These are phyloP conservation scores for Leishmania arabica DNA, from an alignment of 208 protist genomes.

Conservation along the genomic window DNA sequence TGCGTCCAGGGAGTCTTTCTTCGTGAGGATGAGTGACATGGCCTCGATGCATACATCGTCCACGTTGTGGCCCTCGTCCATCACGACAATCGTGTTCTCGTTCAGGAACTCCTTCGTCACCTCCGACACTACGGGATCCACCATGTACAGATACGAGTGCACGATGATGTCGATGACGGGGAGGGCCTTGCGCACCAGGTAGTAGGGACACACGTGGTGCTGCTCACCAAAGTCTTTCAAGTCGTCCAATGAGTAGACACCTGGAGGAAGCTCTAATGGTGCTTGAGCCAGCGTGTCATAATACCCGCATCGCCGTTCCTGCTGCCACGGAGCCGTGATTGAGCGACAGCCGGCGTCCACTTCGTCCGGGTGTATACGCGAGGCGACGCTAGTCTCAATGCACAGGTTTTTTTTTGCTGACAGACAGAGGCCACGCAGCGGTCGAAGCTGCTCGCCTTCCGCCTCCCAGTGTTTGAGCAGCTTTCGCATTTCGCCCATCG, in stretches of 20 bases:
- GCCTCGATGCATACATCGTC: constrained; percentile 99
- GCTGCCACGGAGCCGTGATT: constrained; percentile 95
- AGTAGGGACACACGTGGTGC: constrained; percentile 96
- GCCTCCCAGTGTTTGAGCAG: constrained; percentile 79
- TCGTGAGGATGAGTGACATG: constrained; percentile 96
- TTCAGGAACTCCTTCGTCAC: constrained; percentile 92
- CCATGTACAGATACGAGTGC: constrained; percentile 99
- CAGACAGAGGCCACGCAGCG: constrained; percentile 82
- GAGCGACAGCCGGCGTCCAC: constrained; percentile 95
- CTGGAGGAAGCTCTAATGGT: constrained; percentile 81
- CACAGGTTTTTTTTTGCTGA: constrained; percentile 97
- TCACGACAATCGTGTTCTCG: constrained; percentile 98
- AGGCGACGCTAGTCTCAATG: constrained; percentile 90
- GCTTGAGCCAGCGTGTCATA: constrained; percentile 78
- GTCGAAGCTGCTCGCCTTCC: constrained; percentile 51
- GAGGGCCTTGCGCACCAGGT: constrained; percentile 86
- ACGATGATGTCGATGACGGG: constrained; percentile 97
- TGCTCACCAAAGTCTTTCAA: constrained; percentile 92
- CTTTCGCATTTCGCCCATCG: constrained; percentile 93
- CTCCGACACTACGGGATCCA: constrained; percentile 98
- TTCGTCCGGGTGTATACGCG: constrained; percentile 63
- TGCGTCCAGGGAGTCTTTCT: constrained; percentile 81
- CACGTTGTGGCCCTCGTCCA: constrained; percentile 99
- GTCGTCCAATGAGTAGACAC: constrained; percentile 97
- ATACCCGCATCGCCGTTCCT: constrained; percentile 63